Evolutionary conservation across 192 early-diverging fungal genomes (phyloP), one percentile per base, ranked within the genome.

Genomic region (Mortierella antarctica): DNA sequence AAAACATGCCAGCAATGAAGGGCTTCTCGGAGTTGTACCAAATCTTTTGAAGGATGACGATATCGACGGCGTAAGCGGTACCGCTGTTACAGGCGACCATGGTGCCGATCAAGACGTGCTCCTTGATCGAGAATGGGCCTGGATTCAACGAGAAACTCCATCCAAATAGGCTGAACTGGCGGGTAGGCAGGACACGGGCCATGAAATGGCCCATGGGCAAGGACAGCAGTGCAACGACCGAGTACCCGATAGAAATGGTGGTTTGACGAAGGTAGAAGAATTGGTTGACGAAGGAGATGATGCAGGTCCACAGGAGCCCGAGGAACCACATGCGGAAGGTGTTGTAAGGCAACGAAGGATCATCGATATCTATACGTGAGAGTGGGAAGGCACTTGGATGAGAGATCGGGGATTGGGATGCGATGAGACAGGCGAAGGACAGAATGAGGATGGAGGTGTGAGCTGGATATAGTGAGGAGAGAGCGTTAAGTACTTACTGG

Each of bases 71-170:
- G 58, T 88, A 88, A 23, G 87, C 85, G 51, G 83, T 85, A 17
- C 53, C 15, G 46, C 45, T 71, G 62, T 68, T 81, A 58, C 83
- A 71, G 74, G 80, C 82, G 20, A 82, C 86, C 82, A 90, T 82
- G 46, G 86, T 73, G 11, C 82, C 82, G 61, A 90, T 88, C 17
- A 91, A 46, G 46, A 84, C 84, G 46, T 89, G 89, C 61, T 91
- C 90, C 66, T 91, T 91, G 65, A 89, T 80, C 31, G 72, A 81
- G 73, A 91, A 91, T 15, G 81, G 71, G 11, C 89, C 88, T 45
- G 89, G 89, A 60, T 91, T 91, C 56, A 82, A 82, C 15, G 60
- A 66, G 39, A 74, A 79, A 6, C 56, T 71, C 41, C 45, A 74
- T 18, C 88, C 83, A 65, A 88, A 88, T 0, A 86, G 67, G 17